Conservation (phyloP, 306 rosid genomes). For the Cicer chorassanicum region DNA sequence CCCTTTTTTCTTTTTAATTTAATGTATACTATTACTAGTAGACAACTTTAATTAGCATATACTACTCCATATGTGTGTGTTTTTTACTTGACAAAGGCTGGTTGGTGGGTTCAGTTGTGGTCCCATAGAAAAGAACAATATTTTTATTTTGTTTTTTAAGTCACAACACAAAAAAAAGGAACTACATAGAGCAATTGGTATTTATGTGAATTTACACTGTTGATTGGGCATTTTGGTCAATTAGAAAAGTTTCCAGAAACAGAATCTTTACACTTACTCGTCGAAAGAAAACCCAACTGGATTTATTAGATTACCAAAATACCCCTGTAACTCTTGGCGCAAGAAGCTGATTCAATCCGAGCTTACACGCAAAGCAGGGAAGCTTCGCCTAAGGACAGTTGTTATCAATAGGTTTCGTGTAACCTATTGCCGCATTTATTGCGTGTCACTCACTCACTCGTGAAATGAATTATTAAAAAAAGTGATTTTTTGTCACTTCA, state of each 20-base stretch:
- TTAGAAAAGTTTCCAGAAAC: slow-evolving; percentile 47
- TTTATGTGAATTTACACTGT: slow-evolving; percentile 44
- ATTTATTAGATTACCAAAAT: neutral
- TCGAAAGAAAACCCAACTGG: slow-evolving; percentile 2
- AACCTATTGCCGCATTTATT: slow-evolving; percentile 45
- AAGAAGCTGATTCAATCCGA: slow-evolving; percentile 8
- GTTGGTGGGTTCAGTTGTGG: slow-evolving; percentile 46
- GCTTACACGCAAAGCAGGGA: slow-evolving; percentile 59
- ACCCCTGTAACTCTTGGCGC: slow-evolving; percentile 37
- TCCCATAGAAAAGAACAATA: slow-evolving; percentile 48
- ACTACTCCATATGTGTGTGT: neutral
- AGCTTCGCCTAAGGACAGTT: slow-evolving; percentile 42
- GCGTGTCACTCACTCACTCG: slow-evolving; percentile 42
- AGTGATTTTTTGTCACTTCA: slow-evolving; percentile 56
- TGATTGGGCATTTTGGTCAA: slow-evolving; percentile 53
- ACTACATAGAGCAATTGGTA: slow-evolving; percentile 43
- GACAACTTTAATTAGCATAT: slow-evolving; percentile 5
- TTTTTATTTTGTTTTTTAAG: neutral
- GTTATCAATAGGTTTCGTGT: slow-evolving; percentile 47
- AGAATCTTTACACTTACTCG: slow-evolving; percentile 45
- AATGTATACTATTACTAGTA: neutral
- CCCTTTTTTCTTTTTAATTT: neutral
- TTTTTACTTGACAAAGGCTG: slow-evolving; percentile 24
- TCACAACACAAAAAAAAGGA: slow-evolving; percentile 13
- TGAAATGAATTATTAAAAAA: slow-evolving; percentile 20